Evolutionary conservation across 345 rosid genomes (phyloP).

Genomic region (Citrus mangshanensis): DNA sequence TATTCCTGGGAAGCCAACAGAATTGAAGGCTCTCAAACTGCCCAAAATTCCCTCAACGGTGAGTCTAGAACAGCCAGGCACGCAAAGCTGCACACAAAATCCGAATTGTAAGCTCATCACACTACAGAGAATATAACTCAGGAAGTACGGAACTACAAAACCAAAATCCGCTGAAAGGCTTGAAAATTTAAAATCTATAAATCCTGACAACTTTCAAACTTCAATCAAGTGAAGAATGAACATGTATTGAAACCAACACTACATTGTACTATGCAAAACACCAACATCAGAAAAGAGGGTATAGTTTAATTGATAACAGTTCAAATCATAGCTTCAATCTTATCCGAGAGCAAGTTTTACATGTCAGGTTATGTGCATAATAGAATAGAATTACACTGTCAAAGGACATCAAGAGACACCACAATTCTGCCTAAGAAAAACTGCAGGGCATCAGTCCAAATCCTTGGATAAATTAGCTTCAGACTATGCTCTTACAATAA

Average conservation of each 20-base stretch:
- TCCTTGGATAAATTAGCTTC: neutral
- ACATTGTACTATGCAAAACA: neutral
- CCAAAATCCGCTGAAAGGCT: neutral
- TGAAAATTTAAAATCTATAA: neutral
- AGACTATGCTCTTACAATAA: neutral
- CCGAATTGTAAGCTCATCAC: slow-evolving; percentile 10
- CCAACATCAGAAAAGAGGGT: neutral
- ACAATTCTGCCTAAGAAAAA: neutral
- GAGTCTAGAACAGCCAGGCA: slow-evolving; percentile 81
- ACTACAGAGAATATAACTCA: slow-evolving; percentile 3
- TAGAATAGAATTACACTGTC: neutral
- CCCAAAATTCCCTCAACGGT: slow-evolving; percentile 61
- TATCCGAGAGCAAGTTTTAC: neutral
- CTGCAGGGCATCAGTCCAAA: neutral
- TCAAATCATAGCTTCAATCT: neutral
- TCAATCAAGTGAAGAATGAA: neutral
- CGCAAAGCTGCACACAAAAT: slow-evolving; percentile 56
- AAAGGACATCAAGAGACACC: neutral
- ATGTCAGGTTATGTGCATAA: neutral
- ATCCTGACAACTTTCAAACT: neutral
- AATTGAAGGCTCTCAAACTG: slow-evolving; percentile 54
- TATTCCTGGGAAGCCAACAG: slow-evolving; percentile 42
- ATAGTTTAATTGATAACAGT: neutral
- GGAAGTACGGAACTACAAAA: neutral
- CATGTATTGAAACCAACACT: neutral